Evolutionary conservation across 257 asterid genomes (phyloP).

Genomic region (Parsonsia alboflavescens): DNA sequence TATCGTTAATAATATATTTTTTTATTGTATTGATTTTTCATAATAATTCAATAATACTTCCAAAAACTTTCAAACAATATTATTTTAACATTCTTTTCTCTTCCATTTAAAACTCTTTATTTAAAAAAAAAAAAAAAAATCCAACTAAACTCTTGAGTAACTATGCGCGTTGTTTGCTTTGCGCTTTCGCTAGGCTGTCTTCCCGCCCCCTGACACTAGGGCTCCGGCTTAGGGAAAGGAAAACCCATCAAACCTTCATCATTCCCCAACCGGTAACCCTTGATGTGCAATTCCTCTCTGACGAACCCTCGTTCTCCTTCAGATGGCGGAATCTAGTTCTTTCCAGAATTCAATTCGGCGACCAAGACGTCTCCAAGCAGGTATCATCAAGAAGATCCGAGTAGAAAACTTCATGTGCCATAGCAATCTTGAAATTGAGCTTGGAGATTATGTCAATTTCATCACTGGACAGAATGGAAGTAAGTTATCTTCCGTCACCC

Average conservation of each 20-base stretch:
- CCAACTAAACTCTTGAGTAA: too few species aligned
- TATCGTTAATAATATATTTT: too few species aligned
- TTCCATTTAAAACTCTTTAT: too few species aligned
- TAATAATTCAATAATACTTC: too few species aligned
- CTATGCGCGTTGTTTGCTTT: too few species aligned
- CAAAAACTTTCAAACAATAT: too few species aligned
- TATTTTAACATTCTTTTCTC: too few species aligned
- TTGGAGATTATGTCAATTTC: conserved; percentile 77
- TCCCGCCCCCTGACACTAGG: conserved; percentile 18
- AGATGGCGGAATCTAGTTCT: conserved; percentile 59
- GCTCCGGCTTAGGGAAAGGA: background rate
- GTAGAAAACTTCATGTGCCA: conserved; percentile 94
- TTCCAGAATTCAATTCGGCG: conserved; percentile 20
- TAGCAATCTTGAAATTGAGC: conserved; percentile 67
- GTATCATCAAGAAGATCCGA: conserved; percentile 69
- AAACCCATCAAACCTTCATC: background rate
- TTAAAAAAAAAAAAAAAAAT: too few species aligned
- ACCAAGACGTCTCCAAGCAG: conserved; percentile 46
- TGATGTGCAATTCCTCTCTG: background rate
- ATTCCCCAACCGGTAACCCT: background rate
- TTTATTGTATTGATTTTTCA: too few species aligned
- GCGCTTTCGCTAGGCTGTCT: background rate
- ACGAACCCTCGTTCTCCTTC: background rate
- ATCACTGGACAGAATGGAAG: conserved; percentile 97
- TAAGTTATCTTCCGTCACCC: conserved; percentile 26